phyloP scores from a whole-genome alignment of 2,329 filamentous ascomycete species.

The Colletotrichum costaricense region DNA sequence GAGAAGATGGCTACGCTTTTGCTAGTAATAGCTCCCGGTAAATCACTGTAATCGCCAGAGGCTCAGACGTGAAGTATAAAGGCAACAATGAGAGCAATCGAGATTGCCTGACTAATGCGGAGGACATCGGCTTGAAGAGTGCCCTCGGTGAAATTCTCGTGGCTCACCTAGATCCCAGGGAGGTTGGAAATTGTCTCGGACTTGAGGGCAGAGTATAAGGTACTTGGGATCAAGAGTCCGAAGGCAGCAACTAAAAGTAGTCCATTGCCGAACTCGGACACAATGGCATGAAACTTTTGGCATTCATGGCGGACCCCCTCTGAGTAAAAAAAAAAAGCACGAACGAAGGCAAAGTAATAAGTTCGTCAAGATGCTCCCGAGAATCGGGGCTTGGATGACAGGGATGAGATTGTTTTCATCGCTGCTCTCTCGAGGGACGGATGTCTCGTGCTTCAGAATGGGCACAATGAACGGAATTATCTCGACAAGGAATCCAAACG shows the following conservation, averaged over 20 bases:
- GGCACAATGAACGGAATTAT: conserved; percentile 76
- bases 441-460: conserved; percentile 50
- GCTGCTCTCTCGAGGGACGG: conserved; percentile 36
- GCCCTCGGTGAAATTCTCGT: conserved; percentile 44
- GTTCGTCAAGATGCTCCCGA: conserved; percentile 77
- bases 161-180: conserved; percentile 36
- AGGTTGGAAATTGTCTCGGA: conserved; percentile 40
- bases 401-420: conserved; percentile 56
- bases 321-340: conserved; percentile 67
- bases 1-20: too few relatives aligned
- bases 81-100: conserved; percentile 70
- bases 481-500: conserved; percentile 73
- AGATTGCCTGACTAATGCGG: conserved; percentile 71
- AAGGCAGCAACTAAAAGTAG: conserved; percentile 70
- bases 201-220: conserved; percentile 50
- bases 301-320: conserved; percentile 70
- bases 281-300: conserved; percentile 71
- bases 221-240: conserved; percentile 48
- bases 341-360: conserved; percentile 73
- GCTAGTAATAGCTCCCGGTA: too few relatives aligned
- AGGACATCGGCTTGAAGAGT: conserved; percentile 60
- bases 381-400: conserved; percentile 76
- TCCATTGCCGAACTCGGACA: conserved; percentile 76
- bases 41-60: too few relatives aligned
- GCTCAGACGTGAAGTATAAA: conserved; percentile 65